These are phyloP conservation scores for Serendipita sp. DNA, from an alignment of 768 basidiomycete species.

Conservation along the genomic window DNA sequence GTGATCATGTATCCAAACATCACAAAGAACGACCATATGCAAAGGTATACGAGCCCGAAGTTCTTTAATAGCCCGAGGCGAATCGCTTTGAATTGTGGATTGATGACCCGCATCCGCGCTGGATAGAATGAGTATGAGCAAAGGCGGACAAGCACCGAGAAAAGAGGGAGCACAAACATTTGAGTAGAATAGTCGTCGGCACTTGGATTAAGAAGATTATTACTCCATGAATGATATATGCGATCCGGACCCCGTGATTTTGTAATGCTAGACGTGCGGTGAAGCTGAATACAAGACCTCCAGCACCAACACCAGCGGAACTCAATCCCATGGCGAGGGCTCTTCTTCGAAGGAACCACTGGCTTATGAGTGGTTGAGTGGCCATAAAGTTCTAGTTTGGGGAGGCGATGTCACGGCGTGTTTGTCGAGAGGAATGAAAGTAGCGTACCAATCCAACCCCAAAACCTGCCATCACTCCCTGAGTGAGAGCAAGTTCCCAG, in stretches of 20 bases:
- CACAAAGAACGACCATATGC: constrained; percentile 18
- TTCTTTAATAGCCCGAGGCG: constrained; percentile 16
- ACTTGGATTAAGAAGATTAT: constrained; percentile 16
- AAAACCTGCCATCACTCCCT: constrained; percentile 16
- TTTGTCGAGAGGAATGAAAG: background rate
- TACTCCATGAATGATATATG: constrained; percentile 20
- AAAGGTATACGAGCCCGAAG: constrained; percentile 18
- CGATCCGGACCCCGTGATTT: constrained; percentile 14
- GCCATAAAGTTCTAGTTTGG: constrained; percentile 8
- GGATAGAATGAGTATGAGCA: background rate
- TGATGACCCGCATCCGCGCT: constrained; percentile 5
- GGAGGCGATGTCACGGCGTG: background rate
- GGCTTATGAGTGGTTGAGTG: constrained; percentile 10
- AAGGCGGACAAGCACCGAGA: background rate
- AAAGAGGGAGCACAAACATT: constrained; percentile 15
- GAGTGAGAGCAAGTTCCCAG: constrained; percentile 17
- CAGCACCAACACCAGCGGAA: constrained; percentile 16
- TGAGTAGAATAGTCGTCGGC: constrained; percentile 17
- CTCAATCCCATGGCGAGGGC: constrained; percentile 8
- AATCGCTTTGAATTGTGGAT: constrained; percentile 17
- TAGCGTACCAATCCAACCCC: constrained; percentile 14
- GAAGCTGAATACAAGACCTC: constrained; percentile 13
- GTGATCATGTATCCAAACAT: constrained; percentile 21
- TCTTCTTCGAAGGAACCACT: constrained; percentile 9
- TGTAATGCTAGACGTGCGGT: constrained; percentile 12